Evolutionary conservation across 352 stramenopile species (phyloP).

Genomic region (Salisapilia sapeloensis): DNA sequence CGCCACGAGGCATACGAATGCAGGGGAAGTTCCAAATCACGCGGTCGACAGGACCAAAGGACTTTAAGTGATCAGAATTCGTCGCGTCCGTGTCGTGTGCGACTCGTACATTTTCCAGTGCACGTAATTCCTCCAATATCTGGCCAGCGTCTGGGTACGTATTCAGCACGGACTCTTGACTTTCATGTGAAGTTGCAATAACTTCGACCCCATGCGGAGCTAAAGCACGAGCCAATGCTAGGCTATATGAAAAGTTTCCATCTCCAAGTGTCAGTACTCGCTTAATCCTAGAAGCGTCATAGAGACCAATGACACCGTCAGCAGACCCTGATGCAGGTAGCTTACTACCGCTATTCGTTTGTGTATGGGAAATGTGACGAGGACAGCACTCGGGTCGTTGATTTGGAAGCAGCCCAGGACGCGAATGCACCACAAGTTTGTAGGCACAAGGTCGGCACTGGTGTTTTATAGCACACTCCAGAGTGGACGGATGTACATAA

Average conservation of each 20-base stretch:
- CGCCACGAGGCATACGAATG: slow-evolving; percentile 69
- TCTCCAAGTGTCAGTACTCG: slow-evolving; percentile 87
- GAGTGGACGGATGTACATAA: slow-evolving; percentile 43
- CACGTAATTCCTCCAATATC: slow-evolving; percentile 60
- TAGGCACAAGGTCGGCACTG: slow-evolving; percentile 77
- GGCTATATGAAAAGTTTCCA: slow-evolving; percentile 93
- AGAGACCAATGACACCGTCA: slow-evolving; percentile 22
- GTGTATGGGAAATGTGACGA: slow-evolving; percentile 11
- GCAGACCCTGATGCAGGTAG: slow-evolving; percentile 3
- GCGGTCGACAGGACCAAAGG: slow-evolving; percentile 69
- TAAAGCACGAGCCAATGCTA: slow-evolving; percentile 69
- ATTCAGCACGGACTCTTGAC: slow-evolving; percentile 52
- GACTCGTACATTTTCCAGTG: slow-evolving; percentile 44
- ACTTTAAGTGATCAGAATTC: slow-evolving; percentile 46
- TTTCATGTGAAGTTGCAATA: slow-evolving; percentile 88
- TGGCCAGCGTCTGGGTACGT: slow-evolving; percentile 83
- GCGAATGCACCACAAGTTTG: slow-evolving; percentile 61
- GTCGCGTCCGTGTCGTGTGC: slow-evolving; percentile 87
- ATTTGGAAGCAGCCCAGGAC: slow-evolving; percentile 38
- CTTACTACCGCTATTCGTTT: slow-evolving; percentile 1
- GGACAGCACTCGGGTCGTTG: slow-evolving; percentile 63
- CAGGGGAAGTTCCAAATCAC: slow-evolving; percentile 97
- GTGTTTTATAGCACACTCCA: slow-evolving; percentile 37
- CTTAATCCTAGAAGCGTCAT: slow-evolving; percentile 22
- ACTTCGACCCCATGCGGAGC: slow-evolving; percentile 18